Conservation (phyloP, 129 eudicot species). For the Artemisia annua region DNA sequence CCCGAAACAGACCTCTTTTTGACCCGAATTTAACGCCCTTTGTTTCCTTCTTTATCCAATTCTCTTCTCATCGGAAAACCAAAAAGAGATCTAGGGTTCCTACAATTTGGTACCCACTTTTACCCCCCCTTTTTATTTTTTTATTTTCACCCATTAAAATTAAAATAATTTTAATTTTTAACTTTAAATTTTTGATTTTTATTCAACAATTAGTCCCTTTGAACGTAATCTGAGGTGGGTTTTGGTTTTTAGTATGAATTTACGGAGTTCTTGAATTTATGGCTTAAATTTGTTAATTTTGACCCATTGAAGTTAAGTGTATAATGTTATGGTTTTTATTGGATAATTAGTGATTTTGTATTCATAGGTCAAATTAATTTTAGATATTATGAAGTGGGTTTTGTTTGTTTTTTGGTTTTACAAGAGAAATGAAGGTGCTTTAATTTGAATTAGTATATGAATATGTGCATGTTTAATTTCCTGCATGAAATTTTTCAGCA, state of each 20-base stretch:
- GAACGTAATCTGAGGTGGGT: conserved; percentile 9
- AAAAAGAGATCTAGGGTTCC: conserved; percentile 36
- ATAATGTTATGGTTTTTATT: no score
- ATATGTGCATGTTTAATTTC: no score
- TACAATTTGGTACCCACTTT: conserved; percentile 27
- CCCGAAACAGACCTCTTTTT: conserved; percentile 28
- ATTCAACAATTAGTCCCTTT: conserved; percentile 25
- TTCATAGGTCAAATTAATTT: no score
- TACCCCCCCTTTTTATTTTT: no score
- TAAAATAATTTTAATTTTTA: conserved; percentile 14
- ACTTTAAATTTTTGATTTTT: conserved; percentile 17
- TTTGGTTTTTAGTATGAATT: not conserved
- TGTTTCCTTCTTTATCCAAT: conserved; percentile 25
- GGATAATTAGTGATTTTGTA: no score
- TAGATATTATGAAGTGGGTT: no score
- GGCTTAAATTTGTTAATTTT: not conserved
- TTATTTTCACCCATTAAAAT: not conserved
- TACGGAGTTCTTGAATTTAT: not conserved
- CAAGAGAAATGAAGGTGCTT: no score
- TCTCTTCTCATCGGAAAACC: conserved; percentile 32
- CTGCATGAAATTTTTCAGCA: no score
- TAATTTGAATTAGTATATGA: no score
- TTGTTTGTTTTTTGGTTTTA: no score
- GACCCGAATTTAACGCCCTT: conserved; percentile 36
- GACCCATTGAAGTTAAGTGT: no score